Base-by-base conservation (phyloP, 306 rosid species). In the Vachellia collinsii region DNA sequence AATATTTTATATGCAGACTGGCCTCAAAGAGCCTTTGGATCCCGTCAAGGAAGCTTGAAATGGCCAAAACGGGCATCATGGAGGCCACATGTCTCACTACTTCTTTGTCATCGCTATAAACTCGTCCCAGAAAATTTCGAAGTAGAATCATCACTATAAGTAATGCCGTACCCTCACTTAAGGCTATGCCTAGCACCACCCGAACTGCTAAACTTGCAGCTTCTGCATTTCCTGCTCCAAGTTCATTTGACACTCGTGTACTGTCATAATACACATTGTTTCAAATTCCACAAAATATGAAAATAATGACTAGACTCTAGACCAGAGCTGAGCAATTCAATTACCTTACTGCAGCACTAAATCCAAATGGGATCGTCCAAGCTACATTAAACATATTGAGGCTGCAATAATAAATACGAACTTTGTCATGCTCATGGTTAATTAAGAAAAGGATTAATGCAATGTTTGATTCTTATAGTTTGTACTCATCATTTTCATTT, bases 1-100 rank as follows among this genome's bases (percentile, higher is more conserved):
- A n/a, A n/a, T n/a, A n/a, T n/a, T n/a, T n/a, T n/a, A n/a, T n/a
- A n/a, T n/a, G n/a, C 7, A 38, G 3, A 51, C 7, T 46, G 13
- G 77, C 90, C 92, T 85, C 90, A 86, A 70, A 85, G 90, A 78
- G 88, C 90, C 86, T 77, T 72, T 88, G 94, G 42, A 90, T 63
- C 36, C 90, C 90, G 54, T 88, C 94, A 4, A 90, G 50, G 71
- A 90, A 90, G 86, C 76, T 83, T 65, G 89, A 83, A 17, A 53
- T 38, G 20, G 92, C 90, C 51, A 88, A 79, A 59, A 90, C 70
- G 17, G 89, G 92, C 86, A 88, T 76, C 88, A 90, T 77, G 48
- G 1, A 16, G n/a, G 89, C 88, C 46, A 90, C 72, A 54, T 85
- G 81, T 61, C 64, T 76, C 67, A 86, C 77, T 56, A 90, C 89